Evolutionary conservation across 352 stramenopile genomes (phyloP), one percentile per base, ranked within the genome.

Genomic region (Blastocystis sp.): DNA sequence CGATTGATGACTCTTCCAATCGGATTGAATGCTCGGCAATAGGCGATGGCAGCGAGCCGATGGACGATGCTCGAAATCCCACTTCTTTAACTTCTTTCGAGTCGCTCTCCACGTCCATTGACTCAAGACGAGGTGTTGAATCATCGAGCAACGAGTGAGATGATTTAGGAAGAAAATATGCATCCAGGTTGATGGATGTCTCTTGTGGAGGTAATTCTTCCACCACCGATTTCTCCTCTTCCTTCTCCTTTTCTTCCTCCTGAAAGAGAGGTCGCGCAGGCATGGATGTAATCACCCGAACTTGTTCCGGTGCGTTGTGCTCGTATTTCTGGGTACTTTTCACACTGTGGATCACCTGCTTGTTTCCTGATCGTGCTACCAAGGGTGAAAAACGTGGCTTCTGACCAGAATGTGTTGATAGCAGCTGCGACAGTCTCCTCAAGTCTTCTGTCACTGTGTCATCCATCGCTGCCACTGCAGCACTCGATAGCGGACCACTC

Each of bases 291-390:
- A 81, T 39, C 9, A 81, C 70, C 0, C 47, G 50, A 16, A 62
- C 26, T 53, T 81, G 20, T 8, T 50, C 37, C 16, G 18, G 26
- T 41, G 45, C 70, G 26, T 30, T 47, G 18, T 47, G 37, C 26
- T 26, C 70, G 45, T 81, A 81, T 41, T 81, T 81, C 70, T 81
- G 70, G 11, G 20, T 64, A 41, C 70, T 81, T 41, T 81, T 81
- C 55, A 63, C 43, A 18, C 50, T 54, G 54, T 81, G 70, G n/a
- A 81, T 64, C 43, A 81, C 70, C 50, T 41, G 45, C 18, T 81
- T 50, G 11, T 16, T 24, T 34, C 70, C 70, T 18, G 13, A 62
- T 41, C 50, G 39, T 26, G 26, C 50, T 7, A 81, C 13, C 43
- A 81, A 26, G 34, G 70, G 70, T 37, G 70, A 81, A 53, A 81